Base-by-base conservation (phyloP, 2,329 filamentous ascomycete genomes). In the Albophoma yamanashiensis region DNA sequence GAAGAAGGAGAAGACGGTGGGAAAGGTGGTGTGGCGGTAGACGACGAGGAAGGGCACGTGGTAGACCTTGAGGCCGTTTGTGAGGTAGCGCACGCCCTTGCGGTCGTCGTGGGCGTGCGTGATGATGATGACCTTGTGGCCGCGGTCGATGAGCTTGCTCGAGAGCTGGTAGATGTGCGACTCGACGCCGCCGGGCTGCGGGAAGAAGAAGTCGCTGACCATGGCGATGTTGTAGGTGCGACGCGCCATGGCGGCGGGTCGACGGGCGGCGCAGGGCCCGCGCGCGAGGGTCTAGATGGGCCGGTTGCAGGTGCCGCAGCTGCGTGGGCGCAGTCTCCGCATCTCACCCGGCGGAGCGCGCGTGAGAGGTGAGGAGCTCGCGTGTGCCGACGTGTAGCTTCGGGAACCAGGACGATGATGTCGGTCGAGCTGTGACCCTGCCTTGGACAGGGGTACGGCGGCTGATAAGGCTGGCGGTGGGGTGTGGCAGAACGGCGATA, bases 151-250 rank as follows among this genome's bases (percentile, higher is more conserved):
- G 66, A 99, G 85, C 82, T 97, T 99, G 60, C 89, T 91, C 39
- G 93, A 94, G 47, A 99, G 81, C 75, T 99, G 94, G 78, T 99
- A 99, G 68, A 99, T 97, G 76, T 99, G 94, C 74, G 91, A 96
- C 78, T 99, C 94, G 65, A 99, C 86, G 68, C 94, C 94, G 71
- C 94, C 92, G 58, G 94, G 93, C 70, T 97, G 93, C 17, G 94
- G 94, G 72, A 95, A 99, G 86, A 99, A 99, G 82, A 96, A 97
- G 80, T 99, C 94, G 83, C 93, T 92, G 74, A 97, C 90, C 94
- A 99, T 99, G 64, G 85, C 85, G 76, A 88, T 88, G 70, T 85
- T 87, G 74, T 87, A 88, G 39, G 81, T 83, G 64, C 79, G 79
- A 67, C 78, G 81, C 67, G 78, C 74, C 75, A 82, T 83, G 59